These are phyloP conservation scores for Cochlearia excelsa DNA, from an alignment of 345 rosid species.

Conservation along the genomic window DNA sequence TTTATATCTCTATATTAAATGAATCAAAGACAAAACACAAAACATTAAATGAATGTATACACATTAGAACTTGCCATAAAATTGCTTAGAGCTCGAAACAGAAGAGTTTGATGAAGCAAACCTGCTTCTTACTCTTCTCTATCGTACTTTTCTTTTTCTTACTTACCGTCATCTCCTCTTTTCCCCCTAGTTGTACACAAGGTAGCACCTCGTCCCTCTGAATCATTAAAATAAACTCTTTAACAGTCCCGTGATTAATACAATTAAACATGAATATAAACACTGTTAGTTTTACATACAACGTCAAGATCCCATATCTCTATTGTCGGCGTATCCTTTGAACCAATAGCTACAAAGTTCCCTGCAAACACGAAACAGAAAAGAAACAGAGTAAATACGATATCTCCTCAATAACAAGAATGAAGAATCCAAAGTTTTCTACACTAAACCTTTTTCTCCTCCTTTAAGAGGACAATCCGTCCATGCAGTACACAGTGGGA, in stretches of 20 bases:
- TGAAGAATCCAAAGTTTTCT: neutral
- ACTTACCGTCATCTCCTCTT: conserved; percentile 44
- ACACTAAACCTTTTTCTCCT: conserved; percentile 69
- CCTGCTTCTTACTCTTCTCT: no score
- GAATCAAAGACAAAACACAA: no score
- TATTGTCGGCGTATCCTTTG: conserved; percentile 69
- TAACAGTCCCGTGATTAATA: conserved; percentile 7
- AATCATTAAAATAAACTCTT: conserved; percentile 29
- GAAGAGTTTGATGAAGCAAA: conserved; percentile 33
- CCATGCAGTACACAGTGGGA: conserved; percentile 86
- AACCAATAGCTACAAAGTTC: conserved; percentile 88
- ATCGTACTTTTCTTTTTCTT: no score
- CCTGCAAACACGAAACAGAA: conserved; percentile 41
- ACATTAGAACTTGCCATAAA: conserved; percentile 9
- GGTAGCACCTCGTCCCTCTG: conserved; percentile 90
- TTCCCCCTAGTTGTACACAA: conserved; percentile 69
- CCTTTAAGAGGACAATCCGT: conserved; percentile 87
- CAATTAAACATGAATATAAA: conserved; percentile 12
- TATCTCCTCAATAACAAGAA: conserved; percentile 13
- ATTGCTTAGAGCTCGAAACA: no score
- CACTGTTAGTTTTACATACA: conserved; percentile 44
- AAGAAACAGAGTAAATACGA: conserved; percentile 1
- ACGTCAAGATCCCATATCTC: conserved; percentile 97
- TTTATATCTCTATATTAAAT: conserved; percentile 55
- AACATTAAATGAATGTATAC: no score